phyloP scores from a whole-genome alignment of 441 rosid species.

The Daphne laureola region DNA sequence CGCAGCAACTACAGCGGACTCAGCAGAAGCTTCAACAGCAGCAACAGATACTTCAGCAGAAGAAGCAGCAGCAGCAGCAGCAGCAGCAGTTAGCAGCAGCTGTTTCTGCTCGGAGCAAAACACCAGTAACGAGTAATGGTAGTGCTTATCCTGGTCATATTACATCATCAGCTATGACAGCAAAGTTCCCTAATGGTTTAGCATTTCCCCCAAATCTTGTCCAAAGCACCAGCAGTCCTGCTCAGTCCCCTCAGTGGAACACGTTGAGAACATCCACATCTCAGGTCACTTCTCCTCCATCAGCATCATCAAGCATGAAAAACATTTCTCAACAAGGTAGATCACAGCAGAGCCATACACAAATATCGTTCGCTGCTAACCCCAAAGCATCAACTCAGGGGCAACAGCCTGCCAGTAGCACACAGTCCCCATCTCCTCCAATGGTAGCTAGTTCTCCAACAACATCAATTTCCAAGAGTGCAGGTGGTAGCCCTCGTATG shows the following conservation, averaged over 20 bases:
- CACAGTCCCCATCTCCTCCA: slow-evolving; percentile 57
- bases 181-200: slow-evolving; percentile 48
- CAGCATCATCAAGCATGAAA: slow-evolving; percentile 52
- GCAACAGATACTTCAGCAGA: slow-evolving; percentile 37
- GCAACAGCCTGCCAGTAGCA: slow-evolving; percentile 48
- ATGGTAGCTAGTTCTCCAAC: slow-evolving; percentile 78
- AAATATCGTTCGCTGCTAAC: slow-evolving; percentile 77
- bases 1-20: slow-evolving; percentile 51
- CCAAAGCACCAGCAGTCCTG: slow-evolving; percentile 52
- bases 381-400: slow-evolving; percentile 52
- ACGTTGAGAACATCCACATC: slow-evolving; percentile 46
- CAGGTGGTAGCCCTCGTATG: slow-evolving; percentile 89
- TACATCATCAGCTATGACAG: slow-evolving; percentile 39
- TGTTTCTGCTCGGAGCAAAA: slow-evolving; percentile 60
- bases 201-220: slow-evolving; percentile 67
- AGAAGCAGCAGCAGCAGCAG: slow-evolving; percentile 40
- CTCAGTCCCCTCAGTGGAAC: slow-evolving; percentile 80
- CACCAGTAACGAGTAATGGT: slow-evolving; percentile 51
- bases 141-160: slow-evolving; percentile 61
- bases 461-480: slow-evolving; percentile 74
- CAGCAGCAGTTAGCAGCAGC: slow-evolving; percentile 68
- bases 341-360: slow-evolving; percentile 54
- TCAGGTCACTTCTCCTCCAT: slow-evolving; percentile 51
- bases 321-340: slow-evolving; percentile 63
- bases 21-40: slow-evolving; percentile 45